Evolutionary conservation across 2,329 filamentous ascomycete species (phyloP), one percentile per base, ranked within the genome.

Genomic region (Ceratocystis harringtonii): DNA sequence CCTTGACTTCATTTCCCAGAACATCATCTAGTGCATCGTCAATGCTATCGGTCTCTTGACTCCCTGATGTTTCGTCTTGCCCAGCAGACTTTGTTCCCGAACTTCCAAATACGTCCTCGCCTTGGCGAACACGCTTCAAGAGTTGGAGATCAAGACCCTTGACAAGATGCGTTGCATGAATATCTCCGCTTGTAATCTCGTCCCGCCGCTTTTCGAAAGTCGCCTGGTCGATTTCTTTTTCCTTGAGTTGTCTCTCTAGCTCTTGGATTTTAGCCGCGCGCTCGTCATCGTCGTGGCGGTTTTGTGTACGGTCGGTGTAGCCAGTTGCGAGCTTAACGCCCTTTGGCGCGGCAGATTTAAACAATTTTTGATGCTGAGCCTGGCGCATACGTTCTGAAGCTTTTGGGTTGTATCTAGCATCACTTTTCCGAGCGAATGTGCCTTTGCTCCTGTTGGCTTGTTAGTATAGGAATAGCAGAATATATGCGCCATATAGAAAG

Each of bases 121-220:
- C 89, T 65, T 80, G 81, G 68, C 81, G 81, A 67, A 88, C 80
- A 69, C 85, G 80, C 73, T 88, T 83, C 32, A 92, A 77, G 12
- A 97, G 78, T 73, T 88, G 88, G 73, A 90, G 88, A 75, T 99
- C 94, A 62, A 99, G 76, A 0, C 94, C 94, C 73, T 96, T 97
- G 61, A 97, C 87, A 69, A 96, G 76, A 78, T 96, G 90, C 15
- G 91, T 95, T 70, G 85, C 90, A 15, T 78, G 78, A 25, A 92
- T 76, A 73, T 95, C 88, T 6, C 92, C 92, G 2, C 91, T 92
- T 0, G 90, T 83, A 65, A 96, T 90, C 70, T 95, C 83, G 68
- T 83, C 82, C 43, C 88, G 80, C 50, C 92, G 74, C 70, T 81
- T 84, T 70, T 92, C 86, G 73, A 95, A 96, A 0, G 86, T 90